phyloP scores from a whole-genome alignment of 148 eudicot genomes.

The Nepenthes gracilis region DNA sequence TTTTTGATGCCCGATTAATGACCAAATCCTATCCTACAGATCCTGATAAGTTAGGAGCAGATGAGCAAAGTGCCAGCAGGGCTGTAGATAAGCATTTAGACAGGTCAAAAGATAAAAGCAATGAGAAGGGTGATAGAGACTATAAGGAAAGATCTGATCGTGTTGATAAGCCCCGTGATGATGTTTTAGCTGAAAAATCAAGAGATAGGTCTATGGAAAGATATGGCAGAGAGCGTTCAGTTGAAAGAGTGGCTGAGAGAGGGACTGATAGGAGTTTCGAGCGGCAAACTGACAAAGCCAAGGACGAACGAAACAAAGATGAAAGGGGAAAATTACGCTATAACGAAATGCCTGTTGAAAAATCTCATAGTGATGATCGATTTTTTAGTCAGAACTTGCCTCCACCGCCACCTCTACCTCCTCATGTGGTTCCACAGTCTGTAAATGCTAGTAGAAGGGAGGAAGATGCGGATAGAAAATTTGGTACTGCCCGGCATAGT shows the following conservation, averaged over 20 bases:
- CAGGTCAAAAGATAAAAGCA: constrained; percentile 56
- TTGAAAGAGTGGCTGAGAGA: constrained; percentile 59
- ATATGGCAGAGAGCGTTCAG: constrained; percentile 77
- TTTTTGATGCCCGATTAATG: constrained; percentile 22
- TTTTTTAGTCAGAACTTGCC: constrained; percentile 82
- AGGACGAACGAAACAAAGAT: constrained; percentile 81
- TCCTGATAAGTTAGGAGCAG: constrained; percentile 41
- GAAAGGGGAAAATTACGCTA: constrained; percentile 64
- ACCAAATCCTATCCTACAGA: constrained; percentile 43
- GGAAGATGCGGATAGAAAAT: constrained; percentile 82
- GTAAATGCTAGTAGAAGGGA: constrained; percentile 66
- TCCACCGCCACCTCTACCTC: constrained; percentile 95
- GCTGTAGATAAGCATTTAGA: constrained; percentile 46
- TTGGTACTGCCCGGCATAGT: constrained; percentile 58
- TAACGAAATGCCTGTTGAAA: constrained; percentile 50
- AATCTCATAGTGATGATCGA: constrained; percentile 61
- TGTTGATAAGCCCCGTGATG: constrained; percentile 66
- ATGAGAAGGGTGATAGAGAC: constrained; percentile 77
- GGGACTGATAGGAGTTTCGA: constrained; percentile 58
- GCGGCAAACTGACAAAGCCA: constrained; percentile 40
- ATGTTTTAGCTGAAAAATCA: constrained; percentile 41
- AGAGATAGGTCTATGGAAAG: constrained; percentile 85
- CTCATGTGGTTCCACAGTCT: constrained; percentile 84
- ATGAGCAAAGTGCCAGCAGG: constrained; percentile 35
- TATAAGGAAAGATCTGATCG: constrained; percentile 65